Evolutionary conservation across 257 asterid species (phyloP).

Genomic region (Jacaranda copaia): DNA sequence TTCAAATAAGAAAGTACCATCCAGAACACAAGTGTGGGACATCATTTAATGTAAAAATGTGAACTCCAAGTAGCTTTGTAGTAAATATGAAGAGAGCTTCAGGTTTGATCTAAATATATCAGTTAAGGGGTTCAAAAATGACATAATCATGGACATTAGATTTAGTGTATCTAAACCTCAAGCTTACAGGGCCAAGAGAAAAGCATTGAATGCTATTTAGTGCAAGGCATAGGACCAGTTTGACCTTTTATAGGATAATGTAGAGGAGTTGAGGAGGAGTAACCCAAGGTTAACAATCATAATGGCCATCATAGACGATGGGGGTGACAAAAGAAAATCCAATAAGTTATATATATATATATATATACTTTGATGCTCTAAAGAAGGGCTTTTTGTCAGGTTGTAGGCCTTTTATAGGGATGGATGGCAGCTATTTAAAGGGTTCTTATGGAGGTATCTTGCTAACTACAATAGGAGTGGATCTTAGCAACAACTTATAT

Average conservation of each 20-base stretch:
- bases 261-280: background rate
- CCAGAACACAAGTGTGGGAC: background rate
- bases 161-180: background rate
- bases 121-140: background rate
- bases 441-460: background rate
- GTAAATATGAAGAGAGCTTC: background rate
- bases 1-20: background rate
- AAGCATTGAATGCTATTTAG: background rate
- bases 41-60: background rate
- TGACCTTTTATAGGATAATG: background rate
- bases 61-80: background rate
- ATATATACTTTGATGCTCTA: background rate
- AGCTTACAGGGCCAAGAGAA: background rate
- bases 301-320: background rate
- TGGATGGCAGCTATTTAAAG: background rate
- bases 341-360: too few species aligned
- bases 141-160: background rate
- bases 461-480: background rate
- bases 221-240: background rate
- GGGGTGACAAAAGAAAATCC: too few species aligned
- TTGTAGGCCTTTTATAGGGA: background rate
- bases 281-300: background rate
- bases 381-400: background rate
- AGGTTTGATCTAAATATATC: background rate
- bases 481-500: background rate